A percentile compares a stretch with the other conserved stretches of the same genome.
Conservation (phyloP, 139 green algal species). For the Volvox africanus region DNA sequence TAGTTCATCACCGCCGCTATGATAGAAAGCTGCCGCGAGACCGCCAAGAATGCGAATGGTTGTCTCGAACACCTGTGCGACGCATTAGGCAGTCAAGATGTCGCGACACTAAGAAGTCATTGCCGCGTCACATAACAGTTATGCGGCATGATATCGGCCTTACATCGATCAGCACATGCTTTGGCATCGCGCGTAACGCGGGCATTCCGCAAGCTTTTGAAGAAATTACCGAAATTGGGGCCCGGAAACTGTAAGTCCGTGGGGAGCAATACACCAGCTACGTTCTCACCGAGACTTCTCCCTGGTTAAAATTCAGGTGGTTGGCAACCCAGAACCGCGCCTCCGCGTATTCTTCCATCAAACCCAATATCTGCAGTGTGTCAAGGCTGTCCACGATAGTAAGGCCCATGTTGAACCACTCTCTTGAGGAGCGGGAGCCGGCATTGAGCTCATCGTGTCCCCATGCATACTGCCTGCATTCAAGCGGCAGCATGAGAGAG, state of each 20-base stretch:
- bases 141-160: too few species aligned
- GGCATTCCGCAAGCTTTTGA: too few species aligned
- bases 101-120: too few species aligned
- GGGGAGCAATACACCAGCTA: not conserved
- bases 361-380: constrained; percentile 80
- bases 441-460: constrained; percentile 84
- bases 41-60: constrained; percentile 95
- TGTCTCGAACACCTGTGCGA: constrained; percentile 85
- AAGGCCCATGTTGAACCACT: constrained; percentile 80
- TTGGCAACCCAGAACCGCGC: constrained; percentile 75
- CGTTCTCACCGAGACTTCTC: constrained; percentile 25
- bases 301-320: constrained; percentile 60
- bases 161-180: too few species aligned
- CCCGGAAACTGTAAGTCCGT: too few species aligned
- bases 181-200: too few species aligned
- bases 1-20: constrained; percentile 68
- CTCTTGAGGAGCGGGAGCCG: not conserved
- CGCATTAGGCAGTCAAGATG: not conserved
- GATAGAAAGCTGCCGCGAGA: constrained; percentile 86
- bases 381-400: constrained; percentile 89
- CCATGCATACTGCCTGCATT: constrained; percentile 77
- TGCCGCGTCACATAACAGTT: too few species aligned
- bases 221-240: not conserved
- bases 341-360: constrained; percentile 67
- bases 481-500: too few species aligned